Evolutionary conservation across 139 green algal species (phyloP), one percentile per base, ranked within the genome.

Genomic region (Asterochloris sp.): DNA sequence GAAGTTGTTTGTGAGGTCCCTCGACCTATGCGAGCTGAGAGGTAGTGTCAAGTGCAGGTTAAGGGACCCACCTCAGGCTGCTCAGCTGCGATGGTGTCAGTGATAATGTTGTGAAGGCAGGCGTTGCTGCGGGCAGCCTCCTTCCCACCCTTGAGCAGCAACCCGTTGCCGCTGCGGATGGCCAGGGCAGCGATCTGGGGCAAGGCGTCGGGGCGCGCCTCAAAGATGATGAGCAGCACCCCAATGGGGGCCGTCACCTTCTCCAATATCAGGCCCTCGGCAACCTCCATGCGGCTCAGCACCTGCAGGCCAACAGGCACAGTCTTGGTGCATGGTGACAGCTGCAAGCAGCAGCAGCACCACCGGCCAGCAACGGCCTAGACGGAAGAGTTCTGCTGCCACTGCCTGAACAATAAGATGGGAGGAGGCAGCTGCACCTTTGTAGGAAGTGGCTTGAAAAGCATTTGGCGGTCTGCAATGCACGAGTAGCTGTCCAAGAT

Each of bases 181-280:
- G 96, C 91, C 61, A 99, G 89, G 9, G 91, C 81, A 29, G 93
- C 94, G 78, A 99, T 98, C 87, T 98, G 94, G 12, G 96, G 95
- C 85, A 99, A 91, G 1, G 97, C 96, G 83, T 99, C 97, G 0
- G 97, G 97, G 0, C 97, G 90, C 10, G 95, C 92, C 93, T 99
- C 97, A 83, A 99, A 99, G 89, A 99, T 99, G 89, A 99, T 94
- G 61, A 99, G 87, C 83, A 99, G 90, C 80, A 99, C 97, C 14
- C 97, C 97, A 71, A 99, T 97, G 74, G 97, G 94, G 0, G 90
- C 89, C 1, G 95, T 97, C 74, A 96, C 87, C 89, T 98, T 97
- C 79, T 98, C 94, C 61, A 99, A 90, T 11, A 92, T 84, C n/a
- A 99, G 89, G 29, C 86, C 96, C 63, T 99, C 91, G 29, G 96